These are phyloP conservation scores for Daldinia childiae DNA, from an alignment of 495 filamentous ascomycete species.

Conservation along the genomic window DNA sequence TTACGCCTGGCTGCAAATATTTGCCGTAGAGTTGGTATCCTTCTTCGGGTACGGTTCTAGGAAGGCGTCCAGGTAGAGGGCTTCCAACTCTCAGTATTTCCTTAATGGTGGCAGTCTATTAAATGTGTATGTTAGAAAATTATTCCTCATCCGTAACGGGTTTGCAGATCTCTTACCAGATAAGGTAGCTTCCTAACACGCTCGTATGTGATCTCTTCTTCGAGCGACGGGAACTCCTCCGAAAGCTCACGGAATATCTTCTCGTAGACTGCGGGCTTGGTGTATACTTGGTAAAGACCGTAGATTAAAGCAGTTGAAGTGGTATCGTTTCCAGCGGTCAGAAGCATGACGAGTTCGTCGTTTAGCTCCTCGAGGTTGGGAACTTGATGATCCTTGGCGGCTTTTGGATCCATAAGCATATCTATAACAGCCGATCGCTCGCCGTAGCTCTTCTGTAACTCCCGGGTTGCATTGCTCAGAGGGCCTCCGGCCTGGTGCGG, in stretches of 20 bases:
- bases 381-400: constrained; percentile 2
- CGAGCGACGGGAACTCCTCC: constrained; percentile 7
- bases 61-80: constrained; percentile 8
- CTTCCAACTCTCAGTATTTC: constrained; percentile 4
- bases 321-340: constrained; percentile 6
- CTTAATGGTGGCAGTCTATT: constrained; percentile 5
- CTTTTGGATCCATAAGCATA: constrained; percentile 11
- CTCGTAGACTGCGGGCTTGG: background rate
- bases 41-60: constrained; percentile 1
- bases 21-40: constrained; percentile 1
- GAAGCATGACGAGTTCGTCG: constrained; percentile 13
- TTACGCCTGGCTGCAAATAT: constrained; percentile 7
- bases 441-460: constrained; percentile 1
- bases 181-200: constrained; percentile 5
- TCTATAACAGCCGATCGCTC: constrained; percentile 8
- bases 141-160: background rate
- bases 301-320: constrained; percentile 5
- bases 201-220: constrained; percentile 9
- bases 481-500: background rate
- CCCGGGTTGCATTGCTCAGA: background rate
- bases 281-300: constrained; percentile 5
- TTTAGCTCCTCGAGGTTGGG: constrained; percentile 3
- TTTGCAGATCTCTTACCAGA: background rate
- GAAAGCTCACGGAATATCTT: background rate
- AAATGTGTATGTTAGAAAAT: background rate